A percentile compares a stretch with the other conserved stretches of the same genome.
Conservation (phyloP, 73 alveolate species). For the Urostyla sp. region DNA sequence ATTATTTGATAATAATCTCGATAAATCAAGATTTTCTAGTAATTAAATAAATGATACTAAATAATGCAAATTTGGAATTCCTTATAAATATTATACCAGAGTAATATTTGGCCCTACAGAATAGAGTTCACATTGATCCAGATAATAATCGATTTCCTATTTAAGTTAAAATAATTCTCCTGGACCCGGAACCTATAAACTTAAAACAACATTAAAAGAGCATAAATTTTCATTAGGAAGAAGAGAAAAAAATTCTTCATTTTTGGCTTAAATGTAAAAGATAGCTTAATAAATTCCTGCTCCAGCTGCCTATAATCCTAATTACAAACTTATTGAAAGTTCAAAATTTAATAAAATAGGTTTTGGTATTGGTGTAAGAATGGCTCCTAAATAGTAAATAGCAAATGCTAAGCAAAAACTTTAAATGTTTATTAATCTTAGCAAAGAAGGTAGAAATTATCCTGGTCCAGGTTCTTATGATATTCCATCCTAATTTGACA, state of each 20-base stretch:
- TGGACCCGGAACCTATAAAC: constrained; percentile 33
- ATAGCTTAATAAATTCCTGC: constrained; percentile 21
- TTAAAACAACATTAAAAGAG: not conserved
- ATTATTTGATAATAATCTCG: constrained; percentile 1
- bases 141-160: not conserved
- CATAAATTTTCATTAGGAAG: not conserved
- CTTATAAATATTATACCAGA: constrained; percentile 24
- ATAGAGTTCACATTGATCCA: not conserved
- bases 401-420: constrained; percentile 13
- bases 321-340: not conserved
- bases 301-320: constrained; percentile 35
- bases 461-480: constrained; percentile 53
- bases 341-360: constrained; percentile 26
- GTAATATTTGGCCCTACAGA: constrained; percentile 23
- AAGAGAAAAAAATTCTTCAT: not conserved
- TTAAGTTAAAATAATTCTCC: not conserved
- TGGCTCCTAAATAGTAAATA: constrained; percentile 14
- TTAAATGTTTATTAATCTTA: constrained; percentile 10
- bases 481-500: constrained; percentile 18
- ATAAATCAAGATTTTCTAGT: not conserved
- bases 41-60: not conserved
- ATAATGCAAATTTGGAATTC: constrained; percentile 38
- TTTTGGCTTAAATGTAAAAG: constrained; percentile 23
- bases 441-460: not conserved
- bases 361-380: constrained; percentile 45